Evolutionary conservation across 371 early-diverging fungal genomes (phyloP), one percentile per base, ranked within the genome.

Genomic region (Mucor mucedo): DNA sequence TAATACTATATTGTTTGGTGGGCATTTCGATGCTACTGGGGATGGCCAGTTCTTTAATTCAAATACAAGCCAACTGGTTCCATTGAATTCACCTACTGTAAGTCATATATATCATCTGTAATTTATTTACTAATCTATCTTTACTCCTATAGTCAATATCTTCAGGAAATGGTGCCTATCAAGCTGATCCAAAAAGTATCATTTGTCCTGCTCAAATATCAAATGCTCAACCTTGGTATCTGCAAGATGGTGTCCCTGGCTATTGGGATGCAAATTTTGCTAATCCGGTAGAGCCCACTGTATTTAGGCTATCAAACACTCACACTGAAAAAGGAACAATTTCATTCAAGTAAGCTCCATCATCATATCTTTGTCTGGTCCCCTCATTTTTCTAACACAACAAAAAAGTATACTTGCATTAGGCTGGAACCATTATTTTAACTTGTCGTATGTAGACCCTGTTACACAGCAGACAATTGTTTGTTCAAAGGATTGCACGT

Each of bases 241-340:
- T 91, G 70, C 82, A 79, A 47, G 84, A 89, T 66, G 73, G 76
- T 55, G 82, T 83, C n/a, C 83, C 90, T n/a, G 91, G 91, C 7
- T 88, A 79, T 64, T 87, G 84, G 83, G 79, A 87, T 32, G 82
- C 79, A 45, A 72, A 79, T 60, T 87, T 90, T 45, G 77, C 76
- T 7, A 62, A 72, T 47, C 53, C 76, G 27, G 61, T 86, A 8
- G 77, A 79, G 7, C 91, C 91, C 2, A 77, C 89, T 4, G 75
- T 87, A 13, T 79, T 91, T 63, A 75, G 89, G 13, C 66, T 91
- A 35, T 83, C 79, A 65, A 91, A 91, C 63, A 73, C 90, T 13
- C 56, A 62, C n/a, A 65, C 69, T 16, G 62, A 76, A 10, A 75
- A 87, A 53, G 90, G 89, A 39, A 87, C 89, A 27, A 76, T 84